These are phyloP conservation scores for Leucocoprinus leucothites DNA, from an alignment of 768 basidiomycete species.

Conservation along the genomic window DNA sequence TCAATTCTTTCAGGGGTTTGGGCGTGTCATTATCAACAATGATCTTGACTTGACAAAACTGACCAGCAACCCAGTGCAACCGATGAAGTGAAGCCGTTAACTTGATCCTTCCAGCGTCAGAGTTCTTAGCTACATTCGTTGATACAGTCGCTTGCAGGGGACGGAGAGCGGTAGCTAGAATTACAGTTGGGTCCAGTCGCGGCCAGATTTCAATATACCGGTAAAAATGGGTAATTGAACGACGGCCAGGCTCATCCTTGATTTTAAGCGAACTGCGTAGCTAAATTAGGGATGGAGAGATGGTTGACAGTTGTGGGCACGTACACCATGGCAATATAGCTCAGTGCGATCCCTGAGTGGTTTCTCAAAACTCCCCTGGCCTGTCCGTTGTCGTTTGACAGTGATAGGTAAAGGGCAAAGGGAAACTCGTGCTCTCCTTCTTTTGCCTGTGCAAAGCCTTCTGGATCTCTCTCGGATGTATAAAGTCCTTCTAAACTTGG, in stretches of 20 bases:
- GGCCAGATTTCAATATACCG: constrained; percentile 81
- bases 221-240: constrained; percentile 89
- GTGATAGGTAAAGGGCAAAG: constrained; percentile 67
- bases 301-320: constrained; percentile 26
- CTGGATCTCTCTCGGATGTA: constrained; percentile 44
- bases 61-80: constrained; percentile 78
- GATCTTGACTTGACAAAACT: constrained; percentile 67
- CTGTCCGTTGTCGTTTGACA: constrained; percentile 45
- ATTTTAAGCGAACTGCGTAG: constrained; percentile 65
- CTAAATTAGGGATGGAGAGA: constrained; percentile 3
- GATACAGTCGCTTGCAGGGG: constrained; percentile 57
- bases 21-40: constrained; percentile 64
- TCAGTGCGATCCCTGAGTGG: constrained; percentile 60
- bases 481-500: constrained; percentile 41
- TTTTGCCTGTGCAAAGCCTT: constrained; percentile 60
- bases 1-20: constrained; percentile 62
- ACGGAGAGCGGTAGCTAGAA: constrained; percentile 58
- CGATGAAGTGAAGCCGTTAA: constrained; percentile 70
- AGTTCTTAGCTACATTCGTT: constrained; percentile 54
- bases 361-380: constrained; percentile 57
- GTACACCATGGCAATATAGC: constrained; percentile 80
- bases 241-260: constrained; percentile 57
- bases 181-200: constrained; percentile 54
- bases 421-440: constrained; percentile 71
- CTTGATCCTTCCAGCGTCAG: constrained; percentile 58